phyloP scores from a whole-genome alignment of 192 early-diverging fungal species.

The Oehlia diaphana region DNA sequence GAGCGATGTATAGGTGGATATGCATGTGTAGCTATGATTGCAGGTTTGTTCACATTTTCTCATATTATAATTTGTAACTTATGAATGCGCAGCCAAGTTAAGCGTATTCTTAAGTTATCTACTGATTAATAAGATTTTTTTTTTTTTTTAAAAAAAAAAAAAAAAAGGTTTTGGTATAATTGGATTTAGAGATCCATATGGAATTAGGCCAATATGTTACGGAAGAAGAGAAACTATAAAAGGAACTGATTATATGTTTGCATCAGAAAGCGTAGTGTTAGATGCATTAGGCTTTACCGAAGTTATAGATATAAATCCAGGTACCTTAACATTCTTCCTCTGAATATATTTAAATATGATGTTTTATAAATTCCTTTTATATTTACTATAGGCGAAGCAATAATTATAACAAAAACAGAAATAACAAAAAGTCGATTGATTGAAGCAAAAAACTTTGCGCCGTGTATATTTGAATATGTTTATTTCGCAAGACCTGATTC shows the following conservation, averaged over 20 bases:
- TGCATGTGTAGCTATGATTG: slow-evolving; percentile 95
- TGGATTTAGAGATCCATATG: slow-evolving; percentile 93
- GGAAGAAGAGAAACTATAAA: slow-evolving; percentile 68
- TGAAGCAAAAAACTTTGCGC: slow-evolving; percentile 59
- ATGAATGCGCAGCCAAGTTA: too few species aligned
- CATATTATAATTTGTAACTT: too few species aligned
- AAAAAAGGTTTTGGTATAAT: slow-evolving; percentile 85
- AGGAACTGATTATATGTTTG: slow-evolving; percentile 97
- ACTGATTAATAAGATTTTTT: neutral
- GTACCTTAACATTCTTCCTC: slow-evolving; percentile 23
- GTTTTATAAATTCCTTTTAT: neutral
- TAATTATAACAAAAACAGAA: slow-evolving; percentile 85
- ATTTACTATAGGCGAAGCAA: slow-evolving; percentile 69
- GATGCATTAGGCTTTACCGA: slow-evolving; percentile 89
- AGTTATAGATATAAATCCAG: slow-evolving; percentile 87
- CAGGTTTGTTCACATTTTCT: slow-evolving; percentile 50
- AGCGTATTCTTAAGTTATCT: too few species aligned
- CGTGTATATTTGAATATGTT: slow-evolving; percentile 99
- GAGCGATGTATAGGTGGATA: slow-evolving; percentile 88
- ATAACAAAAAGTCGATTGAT: slow-evolving; percentile 69
- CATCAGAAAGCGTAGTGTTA: slow-evolving; percentile 95
- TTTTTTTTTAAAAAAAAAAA: neutral
- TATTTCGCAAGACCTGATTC: slow-evolving; percentile 99
- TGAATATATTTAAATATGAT: neutral
- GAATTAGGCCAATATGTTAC: slow-evolving; percentile 94